phyloP scores from a whole-genome alignment of 2,329 filamentous ascomycete genomes.

The Paracorniculantispora psalliotae region DNA sequence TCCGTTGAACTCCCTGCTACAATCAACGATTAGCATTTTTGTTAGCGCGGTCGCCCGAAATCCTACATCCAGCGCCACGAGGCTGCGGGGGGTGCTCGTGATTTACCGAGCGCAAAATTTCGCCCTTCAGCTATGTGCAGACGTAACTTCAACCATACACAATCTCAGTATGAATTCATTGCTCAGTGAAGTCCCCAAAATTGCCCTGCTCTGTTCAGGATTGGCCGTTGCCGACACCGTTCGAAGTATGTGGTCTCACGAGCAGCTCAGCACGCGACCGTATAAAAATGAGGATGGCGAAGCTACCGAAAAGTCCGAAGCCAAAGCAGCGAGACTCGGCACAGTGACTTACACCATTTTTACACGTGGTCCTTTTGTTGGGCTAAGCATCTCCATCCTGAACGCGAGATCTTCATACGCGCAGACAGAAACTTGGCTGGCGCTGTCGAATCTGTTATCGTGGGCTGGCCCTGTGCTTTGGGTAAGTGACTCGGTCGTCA shows the following conservation, averaged over 20 bases:
- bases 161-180: too few species aligned
- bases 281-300: conserved; percentile 1
- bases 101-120: too few species aligned
- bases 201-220: neutral
- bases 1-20: too few species aligned
- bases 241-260: neutral
- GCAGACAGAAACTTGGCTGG: too few species aligned
- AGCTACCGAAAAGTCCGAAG: conserved; percentile 1
- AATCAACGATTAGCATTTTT: too few species aligned
- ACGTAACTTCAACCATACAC: too few species aligned
- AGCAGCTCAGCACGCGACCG: neutral
- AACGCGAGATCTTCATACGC: neutral
- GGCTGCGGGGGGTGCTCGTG: too few species aligned
- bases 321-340: neutral
- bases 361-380: neutral
- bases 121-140: too few species aligned
- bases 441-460: neutral
- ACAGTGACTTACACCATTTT: neutral
- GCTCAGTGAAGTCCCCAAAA: too few species aligned
- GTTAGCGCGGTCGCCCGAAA: too few species aligned
- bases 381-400: neutral
- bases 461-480: conserved; percentile 6
- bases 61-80: too few species aligned
- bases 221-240: neutral
- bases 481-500: neutral